Evolutionary conservation across 306 rosid species (phyloP).

Genomic region (Citrullus mucosospermus): DNA sequence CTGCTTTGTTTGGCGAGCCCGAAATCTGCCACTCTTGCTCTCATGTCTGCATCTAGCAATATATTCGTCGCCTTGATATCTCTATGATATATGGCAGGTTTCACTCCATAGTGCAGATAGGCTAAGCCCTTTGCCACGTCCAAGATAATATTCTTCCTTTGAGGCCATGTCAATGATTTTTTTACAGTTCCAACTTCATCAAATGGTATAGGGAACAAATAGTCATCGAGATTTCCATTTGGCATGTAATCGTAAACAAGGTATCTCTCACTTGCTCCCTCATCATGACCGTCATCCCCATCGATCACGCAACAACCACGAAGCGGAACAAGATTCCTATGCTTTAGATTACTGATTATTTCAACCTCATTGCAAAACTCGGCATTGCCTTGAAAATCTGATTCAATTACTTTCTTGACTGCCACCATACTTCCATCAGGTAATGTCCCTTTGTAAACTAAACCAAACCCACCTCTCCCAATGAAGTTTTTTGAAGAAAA

Average conservation of each 20-base stretch:
- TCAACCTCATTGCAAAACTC: constrained; percentile 95
- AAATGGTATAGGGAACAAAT: constrained; percentile 32
- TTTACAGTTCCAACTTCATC: constrained; percentile 17
- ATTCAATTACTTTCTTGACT: constrained; percentile 62
- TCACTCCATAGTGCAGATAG: constrained; percentile 89
- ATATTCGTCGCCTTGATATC: constrained; percentile 94
- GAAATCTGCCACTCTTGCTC: constrained; percentile 90
- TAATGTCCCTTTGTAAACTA: constrained; percentile 67
- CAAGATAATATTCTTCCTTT: constrained; percentile 69
- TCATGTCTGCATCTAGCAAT: constrained; percentile 71
- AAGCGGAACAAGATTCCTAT: constrained; percentile 76
- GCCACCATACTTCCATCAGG: constrained; percentile 71
- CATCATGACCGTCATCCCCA: constrained; percentile 26
- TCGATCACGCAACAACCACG: constrained; percentile 89
- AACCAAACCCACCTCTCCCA: constrained; percentile 88
- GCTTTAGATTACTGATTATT: constrained; percentile 84
- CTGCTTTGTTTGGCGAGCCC: constrained; percentile 84
- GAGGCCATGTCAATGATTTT: constrained; percentile 75
- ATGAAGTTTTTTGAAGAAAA: constrained; percentile 71
- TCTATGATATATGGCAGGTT: constrained; percentile 81
- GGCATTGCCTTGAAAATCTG: constrained; percentile 73
- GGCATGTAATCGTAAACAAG: constrained; percentile 93
- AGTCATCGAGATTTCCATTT: constrained; percentile 74
- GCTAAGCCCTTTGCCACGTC: constrained; percentile 89
- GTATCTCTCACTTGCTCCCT: constrained; percentile 49